Percentiles rank a stretch among this genome's conserved stretches.
Conservation (phyloP, 139 green algal genomes). For the Tetraselmis chui region DNA sequence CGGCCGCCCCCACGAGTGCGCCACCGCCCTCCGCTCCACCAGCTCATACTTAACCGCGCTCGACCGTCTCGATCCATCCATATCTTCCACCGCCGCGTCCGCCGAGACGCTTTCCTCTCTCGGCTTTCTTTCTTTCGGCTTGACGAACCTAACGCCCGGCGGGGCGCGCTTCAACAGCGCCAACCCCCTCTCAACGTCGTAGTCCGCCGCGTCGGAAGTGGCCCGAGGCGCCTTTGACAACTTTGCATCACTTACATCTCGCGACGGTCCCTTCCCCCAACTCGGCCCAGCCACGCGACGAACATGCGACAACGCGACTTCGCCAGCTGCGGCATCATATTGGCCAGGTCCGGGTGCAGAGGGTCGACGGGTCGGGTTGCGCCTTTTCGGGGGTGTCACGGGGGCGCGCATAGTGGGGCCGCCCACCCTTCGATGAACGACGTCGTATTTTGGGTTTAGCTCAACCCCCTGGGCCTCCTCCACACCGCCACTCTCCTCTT, state of each 20-base stretch:
- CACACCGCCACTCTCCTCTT: no score
- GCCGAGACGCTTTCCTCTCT: no score
- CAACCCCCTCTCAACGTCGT: background rate
- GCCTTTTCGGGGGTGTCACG: background rate
- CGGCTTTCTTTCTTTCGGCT: no score
- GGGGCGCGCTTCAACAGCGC: background rate
- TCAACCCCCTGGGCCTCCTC: no score
- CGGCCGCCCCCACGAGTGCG: background rate
- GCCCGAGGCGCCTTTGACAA: no score
- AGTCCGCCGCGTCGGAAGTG: background rate
- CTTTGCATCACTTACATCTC: no score
- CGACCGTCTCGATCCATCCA: background rate
- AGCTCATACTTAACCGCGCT: background rate
- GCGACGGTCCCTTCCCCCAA: no score
- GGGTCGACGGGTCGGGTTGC: no score
- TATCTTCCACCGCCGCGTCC: background rate
- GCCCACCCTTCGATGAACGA: background rate
- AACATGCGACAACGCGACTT: no score
- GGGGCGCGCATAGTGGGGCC: background rate
- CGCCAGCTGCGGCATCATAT: background rate
- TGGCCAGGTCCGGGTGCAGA: background rate
- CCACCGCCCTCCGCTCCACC: background rate
- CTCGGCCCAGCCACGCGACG: no score
- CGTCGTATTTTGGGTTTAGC: background rate
- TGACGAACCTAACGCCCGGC: background rate